These are phyloP conservation scores for Apiospora phragmitis DNA, from an alignment of 2,329 filamentous ascomycete species.

Conservation along the genomic window DNA sequence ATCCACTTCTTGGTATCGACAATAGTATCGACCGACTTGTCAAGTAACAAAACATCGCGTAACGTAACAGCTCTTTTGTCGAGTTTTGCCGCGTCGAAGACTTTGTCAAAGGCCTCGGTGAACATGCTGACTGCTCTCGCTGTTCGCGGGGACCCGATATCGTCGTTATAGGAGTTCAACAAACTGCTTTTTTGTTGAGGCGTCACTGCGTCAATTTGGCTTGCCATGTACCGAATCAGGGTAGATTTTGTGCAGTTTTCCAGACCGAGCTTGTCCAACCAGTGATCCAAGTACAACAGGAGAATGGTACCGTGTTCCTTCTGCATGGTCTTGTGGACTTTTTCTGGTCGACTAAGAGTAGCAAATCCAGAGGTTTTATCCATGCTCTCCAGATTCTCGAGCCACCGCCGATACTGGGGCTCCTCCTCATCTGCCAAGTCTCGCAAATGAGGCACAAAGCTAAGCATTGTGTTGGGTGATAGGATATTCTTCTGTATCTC, in stretches of 20 bases:
- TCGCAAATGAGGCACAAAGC: slow-evolving; percentile 59
- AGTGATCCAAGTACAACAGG: slow-evolving; percentile 54
- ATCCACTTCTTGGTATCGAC: slow-evolving; percentile 55
- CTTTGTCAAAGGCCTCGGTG: slow-evolving; percentile 56
- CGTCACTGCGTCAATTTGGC: slow-evolving; percentile 47
- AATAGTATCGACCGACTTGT: slow-evolving; percentile 54
- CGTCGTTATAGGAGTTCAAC: slow-evolving; percentile 47
- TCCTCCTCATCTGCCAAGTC: slow-evolving; percentile 60
- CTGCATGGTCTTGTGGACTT: slow-evolving; percentile 48
- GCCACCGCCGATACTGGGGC: slow-evolving; percentile 54
- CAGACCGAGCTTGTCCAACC: slow-evolving; percentile 51
- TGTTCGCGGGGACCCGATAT: slow-evolving; percentile 42
- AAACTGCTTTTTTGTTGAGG: slow-evolving; percentile 56
- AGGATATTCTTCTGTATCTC: slow-evolving; percentile 61
- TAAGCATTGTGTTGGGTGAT: slow-evolving; percentile 60
- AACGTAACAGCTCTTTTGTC: slow-evolving; percentile 45
- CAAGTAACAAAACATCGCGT: slow-evolving; percentile 52
- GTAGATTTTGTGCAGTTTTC: slow-evolving; percentile 53
- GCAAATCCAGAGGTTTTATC: slow-evolving; percentile 59
- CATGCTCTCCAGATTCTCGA: slow-evolving; percentile 58
- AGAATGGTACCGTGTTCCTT: slow-evolving; percentile 54
- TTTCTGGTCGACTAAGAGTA: slow-evolving; percentile 52
- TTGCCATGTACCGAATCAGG: slow-evolving; percentile 55
- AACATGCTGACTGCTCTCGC: slow-evolving; percentile 49
- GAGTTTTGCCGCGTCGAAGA: slow-evolving; percentile 45